Evolutionary conservation across 257 asterid species (phyloP), one percentile per base, ranked within the genome.

Genomic region (Primulina eburnea): DNA sequence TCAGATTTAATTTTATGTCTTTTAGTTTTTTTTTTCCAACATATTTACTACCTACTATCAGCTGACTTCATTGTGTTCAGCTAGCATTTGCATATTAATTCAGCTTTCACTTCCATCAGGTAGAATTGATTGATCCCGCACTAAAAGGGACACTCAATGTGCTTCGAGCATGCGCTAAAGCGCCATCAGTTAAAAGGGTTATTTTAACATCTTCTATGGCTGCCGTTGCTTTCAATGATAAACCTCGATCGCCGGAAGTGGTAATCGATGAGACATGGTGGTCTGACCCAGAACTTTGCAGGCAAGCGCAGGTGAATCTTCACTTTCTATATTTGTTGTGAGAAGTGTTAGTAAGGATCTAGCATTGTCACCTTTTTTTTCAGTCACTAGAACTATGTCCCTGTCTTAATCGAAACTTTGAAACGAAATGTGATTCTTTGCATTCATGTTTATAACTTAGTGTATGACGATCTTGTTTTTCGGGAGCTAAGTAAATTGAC

Each of bases 141-240:
- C 33, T 90, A 17, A 88, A 88, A 70, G 96, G 97, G 68, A 90
- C 97, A 16, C 87, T 87, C 72, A 90, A 90, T 70, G 94, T 88
- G 68, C 95, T 90, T 68, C 80, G 73, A 33, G 83, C 97, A 59
- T 86, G 94, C 76, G 92, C 90, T 7, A 90, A 84, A 81, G 50
- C 80, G 7, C 78, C 92, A 40, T 81, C 96, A 0, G 67, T 88
- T 7, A 87, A 79, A 72, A 81, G 83, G 80, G 84, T 90, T 70
- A 87, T 90, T 69, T 75, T 90, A 82, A 88, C 97, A 69, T 90
- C 96, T 37, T 88, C 96, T 63, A 6, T 90, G 0, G 96, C 95
- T 53, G 95, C 97, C 18, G 92, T 90, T 73, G 80, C 77, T 35
- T 86, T 21, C 77, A 87, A 72, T 75, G 85, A 81, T n/a, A 82